Percentiles rank a stretch among this genome's conserved stretches.
Evolutionary conservation across 2,329 filamentous ascomycete species (phyloP).

Genomic region (Penicillium sp.): DNA sequence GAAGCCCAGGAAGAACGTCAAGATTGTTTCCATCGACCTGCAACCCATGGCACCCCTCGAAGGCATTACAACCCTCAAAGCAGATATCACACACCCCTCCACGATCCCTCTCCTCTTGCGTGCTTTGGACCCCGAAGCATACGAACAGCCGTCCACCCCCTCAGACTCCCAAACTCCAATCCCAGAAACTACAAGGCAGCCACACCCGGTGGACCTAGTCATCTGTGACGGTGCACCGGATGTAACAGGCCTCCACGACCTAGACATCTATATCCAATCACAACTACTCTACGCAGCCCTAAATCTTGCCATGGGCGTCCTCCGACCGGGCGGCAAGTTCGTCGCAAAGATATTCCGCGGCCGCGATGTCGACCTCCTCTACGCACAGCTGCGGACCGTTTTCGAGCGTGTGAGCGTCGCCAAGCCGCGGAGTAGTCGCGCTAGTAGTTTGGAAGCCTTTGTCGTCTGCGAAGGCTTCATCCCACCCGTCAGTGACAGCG

Average conservation of each 20-base stretch:
- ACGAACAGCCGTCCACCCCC: conserved; percentile 41
- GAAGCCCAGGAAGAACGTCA: conserved; percentile 65
- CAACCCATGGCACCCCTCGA: conserved; percentile 93
- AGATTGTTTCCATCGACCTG: conserved; percentile 92
- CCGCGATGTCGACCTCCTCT: conserved; percentile 91
- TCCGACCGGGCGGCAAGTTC: conserved; percentile 90
- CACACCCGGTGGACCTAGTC: conserved; percentile 83
- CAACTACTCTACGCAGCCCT: conserved; percentile 92
- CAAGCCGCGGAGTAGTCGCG: conserved; percentile 90
- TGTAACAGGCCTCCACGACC: conserved; percentile 91
- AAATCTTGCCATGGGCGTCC: conserved; percentile 86
- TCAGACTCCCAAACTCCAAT: conserved; percentile 13
- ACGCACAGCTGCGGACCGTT: conserved; percentile 87
- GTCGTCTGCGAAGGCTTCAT: conserved; percentile 94
- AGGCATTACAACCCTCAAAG: conserved; percentile 85
- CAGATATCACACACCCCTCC: conserved; percentile 95
- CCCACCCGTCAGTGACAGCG: conserved; percentile 53
- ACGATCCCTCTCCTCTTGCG: conserved; percentile 85
- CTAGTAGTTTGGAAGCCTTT: conserved; percentile 94
- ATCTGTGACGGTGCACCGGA: conserved; percentile 94
- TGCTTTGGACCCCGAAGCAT: conserved; percentile 72
- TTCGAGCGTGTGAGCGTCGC: conserved; percentile 85
- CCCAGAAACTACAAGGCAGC: conserved; percentile 50
- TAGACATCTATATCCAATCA: conserved; percentile 97
- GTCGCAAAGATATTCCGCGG: conserved; percentile 97